Percentiles rank a stretch among this genome's conserved stretches.
Evolutionary conservation across 768 basidiomycete species (phyloP).

Genomic region (Favolaschia claudopus): DNA sequence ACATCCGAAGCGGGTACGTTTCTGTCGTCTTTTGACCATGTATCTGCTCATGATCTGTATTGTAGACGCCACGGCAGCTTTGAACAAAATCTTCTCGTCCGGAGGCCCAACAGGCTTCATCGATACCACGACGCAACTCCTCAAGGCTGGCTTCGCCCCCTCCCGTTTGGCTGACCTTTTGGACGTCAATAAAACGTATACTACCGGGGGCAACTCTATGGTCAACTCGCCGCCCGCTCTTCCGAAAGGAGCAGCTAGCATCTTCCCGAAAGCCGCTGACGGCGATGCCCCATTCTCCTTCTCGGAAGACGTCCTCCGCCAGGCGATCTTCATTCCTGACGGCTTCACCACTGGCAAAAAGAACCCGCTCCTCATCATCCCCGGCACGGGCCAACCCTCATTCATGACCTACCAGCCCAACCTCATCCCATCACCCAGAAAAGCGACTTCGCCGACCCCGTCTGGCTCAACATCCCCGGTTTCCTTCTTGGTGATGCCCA

Average conservation of each 20-base stretch:
- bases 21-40: too few relatives aligned
- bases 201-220: neutral
- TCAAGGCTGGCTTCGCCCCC: neutral
- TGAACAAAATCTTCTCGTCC: too few relatives aligned
- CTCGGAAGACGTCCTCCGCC: neutral
- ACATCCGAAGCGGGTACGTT: too few relatives aligned
- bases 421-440: neutral
- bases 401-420: conserved; percentile 7
- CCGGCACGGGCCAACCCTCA: conserved; percentile 1
- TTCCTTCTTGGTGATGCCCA: conserved; percentile 10
- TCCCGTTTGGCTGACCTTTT: neutral
- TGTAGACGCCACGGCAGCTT: too few relatives aligned
- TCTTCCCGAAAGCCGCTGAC: neutral
- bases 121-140: conserved; percentile 5
- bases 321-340: conserved; percentile 7
- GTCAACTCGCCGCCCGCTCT: neutral
- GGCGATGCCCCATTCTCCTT: neutral
- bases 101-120: too few relatives aligned
- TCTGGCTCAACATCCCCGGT: conserved; percentile 7
- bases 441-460: conserved; percentile 3
- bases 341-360: neutral
- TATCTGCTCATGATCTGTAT: too few relatives aligned
- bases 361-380: neutral
- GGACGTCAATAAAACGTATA: conserved; percentile 1
- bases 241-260: neutral